Conservation (phyloP, 2,329 filamentous ascomycete species). For the Penicillium verrucosum region DNA sequence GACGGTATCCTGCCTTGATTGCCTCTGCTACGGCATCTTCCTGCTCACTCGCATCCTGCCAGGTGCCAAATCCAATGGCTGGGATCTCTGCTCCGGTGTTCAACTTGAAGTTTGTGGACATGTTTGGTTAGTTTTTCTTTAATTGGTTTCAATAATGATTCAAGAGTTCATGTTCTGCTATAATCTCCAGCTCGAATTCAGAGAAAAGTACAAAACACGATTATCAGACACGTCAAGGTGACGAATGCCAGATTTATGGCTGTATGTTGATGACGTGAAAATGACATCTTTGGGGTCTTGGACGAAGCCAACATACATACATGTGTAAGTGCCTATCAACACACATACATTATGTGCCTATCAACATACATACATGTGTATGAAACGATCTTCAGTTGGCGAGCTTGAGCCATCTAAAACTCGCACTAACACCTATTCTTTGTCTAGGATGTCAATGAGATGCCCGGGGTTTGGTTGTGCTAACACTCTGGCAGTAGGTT, state of each 20-base stretch:
- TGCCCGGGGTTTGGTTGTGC: neutral
- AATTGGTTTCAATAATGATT: neutral
- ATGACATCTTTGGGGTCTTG: neutral
- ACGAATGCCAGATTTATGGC: neutral
- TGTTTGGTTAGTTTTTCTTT: conserved; percentile 4
- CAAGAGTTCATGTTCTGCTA: neutral
- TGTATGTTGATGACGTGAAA: neutral
- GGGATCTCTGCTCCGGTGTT: conserved; percentile 50
- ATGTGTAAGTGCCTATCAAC: neutral
- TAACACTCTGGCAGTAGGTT: neutral
- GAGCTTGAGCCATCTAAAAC: neutral
- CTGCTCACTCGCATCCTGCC: conserved; percentile 52
- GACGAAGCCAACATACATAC: neutral
- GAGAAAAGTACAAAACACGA: no score
- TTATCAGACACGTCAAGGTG: neutral
- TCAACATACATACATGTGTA: neutral
- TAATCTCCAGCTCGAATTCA: neutral
- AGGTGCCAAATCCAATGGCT: conserved; percentile 53
- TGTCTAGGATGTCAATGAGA: neutral
- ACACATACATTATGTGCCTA: no score
- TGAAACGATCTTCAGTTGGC: neutral
- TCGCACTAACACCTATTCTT: neutral
- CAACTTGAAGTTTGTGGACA: conserved; percentile 42
- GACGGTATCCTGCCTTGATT: conserved; percentile 52
- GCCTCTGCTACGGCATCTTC: conserved; percentile 49